phyloP scores from a whole-genome alignment of 495 filamentous ascomycete genomes.

The Talaromyces stipitatus region DNA sequence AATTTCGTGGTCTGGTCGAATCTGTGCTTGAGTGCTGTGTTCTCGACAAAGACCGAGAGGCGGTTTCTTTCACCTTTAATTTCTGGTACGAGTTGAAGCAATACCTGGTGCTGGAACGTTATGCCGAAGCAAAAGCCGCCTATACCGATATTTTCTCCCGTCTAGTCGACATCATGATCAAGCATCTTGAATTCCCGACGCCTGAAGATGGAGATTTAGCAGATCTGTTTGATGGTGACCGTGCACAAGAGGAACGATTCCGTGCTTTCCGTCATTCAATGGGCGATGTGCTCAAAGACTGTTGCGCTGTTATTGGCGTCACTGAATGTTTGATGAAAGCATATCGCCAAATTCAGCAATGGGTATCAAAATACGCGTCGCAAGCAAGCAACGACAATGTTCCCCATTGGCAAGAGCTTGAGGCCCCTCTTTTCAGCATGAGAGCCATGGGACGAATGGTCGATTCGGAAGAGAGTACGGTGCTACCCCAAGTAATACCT shows the following conservation, averaged over 20 bases:
- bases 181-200: conserved; percentile 82
- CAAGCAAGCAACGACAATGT: conserved; percentile 66
- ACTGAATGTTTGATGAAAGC: conserved; percentile 85
- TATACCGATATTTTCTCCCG: conserved; percentile 74
- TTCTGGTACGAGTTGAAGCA: conserved; percentile 99
- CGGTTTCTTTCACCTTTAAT: conserved; percentile 81
- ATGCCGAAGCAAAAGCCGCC: conserved; percentile 68
- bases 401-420: conserved; percentile 93
- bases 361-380: conserved; percentile 74
- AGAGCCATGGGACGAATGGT: conserved; percentile 98
- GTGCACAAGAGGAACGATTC: conserved; percentile 95
- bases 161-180: conserved; percentile 88
- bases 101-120: conserved; percentile 82
- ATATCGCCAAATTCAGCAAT: conserved; percentile 72
- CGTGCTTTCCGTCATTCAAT: conserved; percentile 92
- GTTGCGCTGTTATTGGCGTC: conserved; percentile 90
- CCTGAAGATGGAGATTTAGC: conserved; percentile 62
- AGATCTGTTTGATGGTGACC: conserved; percentile 91
- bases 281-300: conserved; percentile 97
- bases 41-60: conserved; percentile 79
- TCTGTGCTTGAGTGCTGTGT: conserved; percentile 84
- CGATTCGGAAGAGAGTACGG: conserved; percentile 71
- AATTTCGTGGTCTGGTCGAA: conserved; percentile 84
- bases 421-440: conserved; percentile 91
- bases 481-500: conserved; percentile 85